Conservation (phyloP, 768 basidiomycete genomes). For the Tulasnella sp. region DNA sequence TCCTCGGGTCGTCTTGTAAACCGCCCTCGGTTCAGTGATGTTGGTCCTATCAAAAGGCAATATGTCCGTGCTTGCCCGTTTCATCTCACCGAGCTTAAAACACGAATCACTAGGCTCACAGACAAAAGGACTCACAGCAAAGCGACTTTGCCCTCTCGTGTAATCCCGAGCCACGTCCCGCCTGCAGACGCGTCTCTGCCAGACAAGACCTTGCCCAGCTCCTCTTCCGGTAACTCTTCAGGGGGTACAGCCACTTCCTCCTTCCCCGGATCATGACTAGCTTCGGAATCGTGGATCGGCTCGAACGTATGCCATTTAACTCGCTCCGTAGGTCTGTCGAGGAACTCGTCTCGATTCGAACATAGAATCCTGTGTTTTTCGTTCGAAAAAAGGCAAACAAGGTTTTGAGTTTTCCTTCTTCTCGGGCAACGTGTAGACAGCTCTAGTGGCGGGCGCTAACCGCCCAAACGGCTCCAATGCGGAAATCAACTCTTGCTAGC, state of each 20-base stretch:
- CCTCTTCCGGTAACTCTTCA: slow-evolving; percentile 3
- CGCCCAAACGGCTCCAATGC: background rate
- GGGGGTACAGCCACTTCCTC: slow-evolving; percentile 3
- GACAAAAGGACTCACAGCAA: slow-evolving; percentile 59
- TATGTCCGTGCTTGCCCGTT: background rate
- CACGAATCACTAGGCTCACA: background rate
- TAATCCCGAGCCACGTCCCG: slow-evolving; percentile 83
- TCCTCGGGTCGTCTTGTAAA: slow-evolving; percentile 66
- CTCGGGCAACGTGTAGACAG: slow-evolving; percentile 14
- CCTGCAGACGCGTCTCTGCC: slow-evolving; percentile 74
- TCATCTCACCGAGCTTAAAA: background rate
- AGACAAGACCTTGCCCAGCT: slow-evolving; percentile 55
- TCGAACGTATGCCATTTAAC: slow-evolving; percentile 34
- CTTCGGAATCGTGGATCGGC: slow-evolving; percentile 10
- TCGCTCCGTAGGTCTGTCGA: slow-evolving; percentile 31
- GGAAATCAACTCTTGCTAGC: slow-evolving; percentile 2
- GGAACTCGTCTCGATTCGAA: slow-evolving; percentile 34
- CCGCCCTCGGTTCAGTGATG: slow-evolving; percentile 65
- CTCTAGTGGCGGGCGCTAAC: background rate
- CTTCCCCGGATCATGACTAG: slow-evolving; percentile 3
- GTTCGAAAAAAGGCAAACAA: background rate
- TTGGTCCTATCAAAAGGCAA: slow-evolving; percentile 64
- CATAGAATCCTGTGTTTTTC: slow-evolving; percentile 33
- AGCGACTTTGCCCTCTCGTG: slow-evolving; percentile 65
- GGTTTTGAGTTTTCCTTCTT: slow-evolving; percentile 21